Evolutionary conservation across 495 filamentous ascomycete species (phyloP).

Genomic region (Tuber calosporum): DNA sequence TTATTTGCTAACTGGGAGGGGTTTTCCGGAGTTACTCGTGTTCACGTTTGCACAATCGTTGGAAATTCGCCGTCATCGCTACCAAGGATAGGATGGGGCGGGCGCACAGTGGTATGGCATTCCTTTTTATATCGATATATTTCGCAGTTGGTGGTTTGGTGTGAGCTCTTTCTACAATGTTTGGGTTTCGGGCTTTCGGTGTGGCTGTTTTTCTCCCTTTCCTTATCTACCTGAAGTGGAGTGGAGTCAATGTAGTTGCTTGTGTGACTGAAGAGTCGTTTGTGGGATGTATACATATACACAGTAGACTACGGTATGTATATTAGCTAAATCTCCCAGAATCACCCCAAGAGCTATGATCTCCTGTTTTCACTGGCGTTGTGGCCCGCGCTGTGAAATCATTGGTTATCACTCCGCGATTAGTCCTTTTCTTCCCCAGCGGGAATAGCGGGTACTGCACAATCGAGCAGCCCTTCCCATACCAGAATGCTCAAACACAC

Average conservation of each 20-base stretch:
- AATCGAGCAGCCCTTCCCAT: background rate
- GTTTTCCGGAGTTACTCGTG: conserved; percentile 11
- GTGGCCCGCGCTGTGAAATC: background rate
- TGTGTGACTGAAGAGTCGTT: background rate
- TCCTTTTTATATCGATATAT: conserved; percentile 3
- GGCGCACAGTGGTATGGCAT: conserved; percentile 7
- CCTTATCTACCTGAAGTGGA: background rate
- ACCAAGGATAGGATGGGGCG: background rate
- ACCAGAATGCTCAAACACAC: background rate
- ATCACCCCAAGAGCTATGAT: background rate
- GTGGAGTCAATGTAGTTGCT: background rate
- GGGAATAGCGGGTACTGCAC: background rate
- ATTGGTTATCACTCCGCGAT: background rate
- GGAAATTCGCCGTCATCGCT: conserved; percentile 21
- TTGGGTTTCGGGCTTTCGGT: conserved; percentile 4
- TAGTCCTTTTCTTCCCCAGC: background rate
- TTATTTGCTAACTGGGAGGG: conserved; percentile 9
- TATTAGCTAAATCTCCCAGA: background rate
- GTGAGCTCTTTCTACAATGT: background rate
- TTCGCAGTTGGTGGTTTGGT: background rate
- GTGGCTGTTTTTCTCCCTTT: conserved; percentile 1
- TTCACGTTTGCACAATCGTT: conserved; percentile 11
- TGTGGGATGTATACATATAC: background rate
- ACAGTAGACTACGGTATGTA: background rate
- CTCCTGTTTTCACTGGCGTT: background rate